A percentile compares a stretch with the other conserved stretches of the same genome.
phyloP scores from a whole-genome alignment of 768 basidiomycete species.

The Naganishia vishniacii region DNA sequence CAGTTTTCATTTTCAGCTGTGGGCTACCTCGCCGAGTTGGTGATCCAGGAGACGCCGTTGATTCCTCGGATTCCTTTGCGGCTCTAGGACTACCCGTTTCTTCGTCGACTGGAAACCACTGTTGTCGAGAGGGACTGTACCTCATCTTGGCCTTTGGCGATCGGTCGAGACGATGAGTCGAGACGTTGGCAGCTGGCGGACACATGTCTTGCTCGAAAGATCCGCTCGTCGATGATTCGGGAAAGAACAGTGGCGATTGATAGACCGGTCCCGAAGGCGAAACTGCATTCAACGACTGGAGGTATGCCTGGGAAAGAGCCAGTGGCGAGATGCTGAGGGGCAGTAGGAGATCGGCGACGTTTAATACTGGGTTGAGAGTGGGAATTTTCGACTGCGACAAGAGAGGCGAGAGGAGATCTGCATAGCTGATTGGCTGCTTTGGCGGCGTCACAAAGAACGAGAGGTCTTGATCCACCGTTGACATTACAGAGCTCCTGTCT shows the following conservation, averaged over 20 bases:
- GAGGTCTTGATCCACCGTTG: background rate
- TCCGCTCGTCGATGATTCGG: background rate
- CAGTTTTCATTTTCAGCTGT: background rate
- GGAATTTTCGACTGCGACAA: constrained; percentile 2
- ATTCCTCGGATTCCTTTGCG: background rate
- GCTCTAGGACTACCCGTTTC: constrained; percentile 5
- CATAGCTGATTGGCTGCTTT: background rate
- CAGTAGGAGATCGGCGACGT: constrained; percentile 9
- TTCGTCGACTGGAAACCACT: constrained; percentile 16
- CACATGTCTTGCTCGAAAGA: background rate
- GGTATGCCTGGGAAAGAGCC: constrained; percentile 10
- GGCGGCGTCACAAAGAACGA: background rate
- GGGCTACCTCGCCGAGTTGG: background rate
- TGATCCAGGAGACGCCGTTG: background rate
- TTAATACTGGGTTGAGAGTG: background rate
- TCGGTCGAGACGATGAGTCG: constrained; percentile 7
- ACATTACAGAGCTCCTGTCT: no score
- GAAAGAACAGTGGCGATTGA: background rate
- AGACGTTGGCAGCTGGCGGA: constrained; percentile 12
- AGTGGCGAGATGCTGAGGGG: constrained; percentile 10
- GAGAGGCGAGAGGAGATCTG: constrained; percentile 1
- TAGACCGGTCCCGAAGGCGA: background rate
- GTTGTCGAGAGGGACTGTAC: constrained; percentile 19
- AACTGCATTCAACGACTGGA: background rate
- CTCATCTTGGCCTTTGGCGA: constrained; percentile 23